Evolutionary conservation across 768 basidiomycete genomes (phyloP).

Genomic region (Ramaria sp.): DNA sequence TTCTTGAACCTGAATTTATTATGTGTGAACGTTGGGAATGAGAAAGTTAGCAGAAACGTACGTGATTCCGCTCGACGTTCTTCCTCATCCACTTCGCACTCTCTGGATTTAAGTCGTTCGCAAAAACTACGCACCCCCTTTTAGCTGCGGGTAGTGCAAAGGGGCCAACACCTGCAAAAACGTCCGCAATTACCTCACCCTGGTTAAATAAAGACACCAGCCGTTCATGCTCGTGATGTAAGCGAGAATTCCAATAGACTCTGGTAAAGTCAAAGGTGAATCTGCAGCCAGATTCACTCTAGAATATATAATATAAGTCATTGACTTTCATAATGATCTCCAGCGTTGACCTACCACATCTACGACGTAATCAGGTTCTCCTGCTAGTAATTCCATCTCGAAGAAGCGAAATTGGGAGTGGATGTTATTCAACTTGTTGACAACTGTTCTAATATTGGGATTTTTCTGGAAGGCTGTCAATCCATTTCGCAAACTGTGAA

Average conservation of each 20-base stretch:
- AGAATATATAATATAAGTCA: neutral
- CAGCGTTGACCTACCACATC: conserved; percentile 52
- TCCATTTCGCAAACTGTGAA: neutral
- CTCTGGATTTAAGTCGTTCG: conserved; percentile 90
- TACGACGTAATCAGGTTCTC: conserved; percentile 77
- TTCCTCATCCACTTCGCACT: conserved; percentile 64
- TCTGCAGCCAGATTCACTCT: conserved; percentile 63
- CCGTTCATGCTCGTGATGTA: conserved; percentile 85
- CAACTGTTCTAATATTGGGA: conserved; percentile 68
- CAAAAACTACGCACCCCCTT: conserved; percentile 81
- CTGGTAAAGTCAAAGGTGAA: conserved; percentile 92
- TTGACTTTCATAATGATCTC: neutral
- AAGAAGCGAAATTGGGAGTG: conserved; percentile 85
- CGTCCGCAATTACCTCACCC: conserved; percentile 70
- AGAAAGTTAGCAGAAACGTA: conserved; percentile 23
- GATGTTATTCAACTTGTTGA: conserved; percentile 88
- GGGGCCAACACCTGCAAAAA: conserved; percentile 95
- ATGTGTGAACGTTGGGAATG: conserved; percentile 1
- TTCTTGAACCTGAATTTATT: conserved; percentile 45
- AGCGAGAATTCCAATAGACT: conserved; percentile 97
- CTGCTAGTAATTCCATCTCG: conserved; percentile 93
- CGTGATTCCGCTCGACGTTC: conserved; percentile 73
- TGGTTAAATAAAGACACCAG: conserved; percentile 64
- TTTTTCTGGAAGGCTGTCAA: conserved; percentile 62
- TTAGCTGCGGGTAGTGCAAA: conserved; percentile 91